A percentile compares a stretch with the other conserved stretches of the same genome.
phyloP scores from a whole-genome alignment of 495 filamentous ascomycete genomes.

The Lentithecium fluviatile region DNA sequence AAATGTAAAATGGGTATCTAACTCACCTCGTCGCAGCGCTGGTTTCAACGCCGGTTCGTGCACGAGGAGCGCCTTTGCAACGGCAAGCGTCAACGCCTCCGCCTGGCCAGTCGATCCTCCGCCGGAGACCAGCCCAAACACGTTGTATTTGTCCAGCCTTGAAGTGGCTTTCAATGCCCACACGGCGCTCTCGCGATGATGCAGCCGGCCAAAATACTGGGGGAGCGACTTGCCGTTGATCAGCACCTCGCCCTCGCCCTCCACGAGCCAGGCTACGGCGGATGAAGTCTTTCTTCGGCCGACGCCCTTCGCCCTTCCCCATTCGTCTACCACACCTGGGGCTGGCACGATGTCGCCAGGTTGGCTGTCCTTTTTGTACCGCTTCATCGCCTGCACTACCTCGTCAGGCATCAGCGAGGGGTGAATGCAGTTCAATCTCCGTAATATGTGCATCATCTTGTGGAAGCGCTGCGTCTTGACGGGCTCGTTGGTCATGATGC shows the following conservation, averaged over 20 bases:
- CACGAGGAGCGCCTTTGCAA: slow-evolving; percentile 80
- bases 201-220: slow-evolving; percentile 77
- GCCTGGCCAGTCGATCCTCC: slow-evolving; percentile 94
- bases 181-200: slow-evolving; percentile 91
- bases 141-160: slow-evolving; percentile 95
- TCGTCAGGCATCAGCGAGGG: slow-evolving; percentile 70
- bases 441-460: slow-evolving; percentile 68
- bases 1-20: slow-evolving; percentile 1
- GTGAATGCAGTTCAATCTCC: slow-evolving; percentile 81
- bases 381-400: slow-evolving; percentile 60
- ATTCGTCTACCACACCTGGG: slow-evolving; percentile 62
- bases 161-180: slow-evolving; percentile 83
- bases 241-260: slow-evolving; percentile 84
- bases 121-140: slow-evolving; percentile 78
- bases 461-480: slow-evolving; percentile 78
- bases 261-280: slow-evolving; percentile 81
- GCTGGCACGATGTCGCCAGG: slow-evolving; percentile 60
- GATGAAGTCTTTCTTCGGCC: slow-evolving; percentile 83
- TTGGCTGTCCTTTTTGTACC: slow-evolving; percentile 74
- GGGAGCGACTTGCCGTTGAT: slow-evolving; percentile 83
- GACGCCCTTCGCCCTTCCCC: slow-evolving; percentile 71
- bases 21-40: slow-evolving; percentile 81
- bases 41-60: slow-evolving; percentile 91
- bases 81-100: slow-evolving; percentile 89
- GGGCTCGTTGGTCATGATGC: slow-evolving; percentile 68